Conservation (phyloP, 2,329 filamentous ascomycete species). For the Leptographium flavum region DNA sequence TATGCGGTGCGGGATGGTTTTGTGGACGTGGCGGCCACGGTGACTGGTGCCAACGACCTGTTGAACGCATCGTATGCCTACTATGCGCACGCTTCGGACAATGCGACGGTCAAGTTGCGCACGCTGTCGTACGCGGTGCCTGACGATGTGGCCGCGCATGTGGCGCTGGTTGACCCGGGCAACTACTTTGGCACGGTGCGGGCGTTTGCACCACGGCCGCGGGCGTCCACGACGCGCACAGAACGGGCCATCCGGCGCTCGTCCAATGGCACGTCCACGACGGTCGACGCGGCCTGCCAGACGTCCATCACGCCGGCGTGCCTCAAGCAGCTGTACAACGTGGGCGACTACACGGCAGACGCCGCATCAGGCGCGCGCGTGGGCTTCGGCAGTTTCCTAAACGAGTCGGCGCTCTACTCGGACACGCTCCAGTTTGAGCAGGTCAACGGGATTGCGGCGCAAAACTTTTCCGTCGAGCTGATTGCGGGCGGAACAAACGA, state of each 20-base stretch:
- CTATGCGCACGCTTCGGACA: conserved; percentile 7
- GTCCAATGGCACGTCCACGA: conserved; percentile 20
- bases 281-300: conserved; percentile 13
- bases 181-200: conserved; percentile 36
- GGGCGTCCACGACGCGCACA: conserved; percentile 2
- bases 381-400: conserved; percentile 27
- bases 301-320: conserved; percentile 30
- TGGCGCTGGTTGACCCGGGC: conserved; percentile 51
- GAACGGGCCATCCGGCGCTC: conserved; percentile 7
- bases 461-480: conserved; percentile 39
- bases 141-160: conserved; percentile 32
- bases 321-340: conserved; percentile 33
- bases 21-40: conserved; percentile 15
- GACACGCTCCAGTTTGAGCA: conserved; percentile 39
- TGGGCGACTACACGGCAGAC: conserved; percentile 22
- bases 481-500: conserved; percentile 40
- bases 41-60: conserved; percentile 15
- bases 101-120: conserved; percentile 28
- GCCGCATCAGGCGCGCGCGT: conserved; percentile 22
- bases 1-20: conserved; percentile 26
- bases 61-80: conserved; percentile 17
- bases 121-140: conserved; percentile 46
- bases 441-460: conserved; percentile 32
- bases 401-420: conserved; percentile 29
- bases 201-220: conserved; percentile 5